Conservation (phyloP, 345 rosid species). For the Cardamine chenopodiifolia region DNA sequence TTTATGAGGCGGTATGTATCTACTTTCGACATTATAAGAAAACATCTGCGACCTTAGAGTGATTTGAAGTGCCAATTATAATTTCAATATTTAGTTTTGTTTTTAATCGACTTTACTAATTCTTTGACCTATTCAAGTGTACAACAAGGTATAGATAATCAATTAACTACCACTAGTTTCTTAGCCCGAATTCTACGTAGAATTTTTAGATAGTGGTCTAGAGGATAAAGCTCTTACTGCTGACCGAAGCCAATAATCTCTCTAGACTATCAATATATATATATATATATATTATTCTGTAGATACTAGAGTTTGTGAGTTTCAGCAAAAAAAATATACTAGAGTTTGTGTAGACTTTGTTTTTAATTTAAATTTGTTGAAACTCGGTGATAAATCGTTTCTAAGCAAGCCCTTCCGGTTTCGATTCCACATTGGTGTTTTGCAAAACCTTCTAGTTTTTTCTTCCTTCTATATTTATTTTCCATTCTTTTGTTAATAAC, state of each 20-base stretch:
- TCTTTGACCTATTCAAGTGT: conserved; percentile 15
- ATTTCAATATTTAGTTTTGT: not conserved
- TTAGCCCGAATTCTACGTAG: not conserved
- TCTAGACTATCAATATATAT: no score
- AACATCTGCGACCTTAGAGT: conserved; percentile 3
- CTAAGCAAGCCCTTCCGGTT: not conserved
- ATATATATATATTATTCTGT: no score
- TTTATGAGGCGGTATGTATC: conserved; percentile 1
- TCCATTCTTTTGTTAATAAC: not conserved
- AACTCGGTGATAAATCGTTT: not conserved
- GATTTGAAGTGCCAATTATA: conserved; percentile 12
- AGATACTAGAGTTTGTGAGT: no score
- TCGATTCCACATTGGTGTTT: not conserved
- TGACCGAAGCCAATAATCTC: not conserved
- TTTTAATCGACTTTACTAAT: not conserved
- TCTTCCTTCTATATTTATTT: not conserved
- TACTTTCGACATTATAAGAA: not conserved
- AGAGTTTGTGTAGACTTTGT: not conserved
- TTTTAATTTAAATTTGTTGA: not conserved
- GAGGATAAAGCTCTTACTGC: not conserved
- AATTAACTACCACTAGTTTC: not conserved
- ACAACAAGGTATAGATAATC: not conserved
- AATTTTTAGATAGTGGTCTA: not conserved
- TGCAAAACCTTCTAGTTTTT: not conserved
- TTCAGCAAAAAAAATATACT: no score